Evolutionary conservation across 352 stramenopile genomes (phyloP).

Genomic region (Phytophthora litchii): DNA sequence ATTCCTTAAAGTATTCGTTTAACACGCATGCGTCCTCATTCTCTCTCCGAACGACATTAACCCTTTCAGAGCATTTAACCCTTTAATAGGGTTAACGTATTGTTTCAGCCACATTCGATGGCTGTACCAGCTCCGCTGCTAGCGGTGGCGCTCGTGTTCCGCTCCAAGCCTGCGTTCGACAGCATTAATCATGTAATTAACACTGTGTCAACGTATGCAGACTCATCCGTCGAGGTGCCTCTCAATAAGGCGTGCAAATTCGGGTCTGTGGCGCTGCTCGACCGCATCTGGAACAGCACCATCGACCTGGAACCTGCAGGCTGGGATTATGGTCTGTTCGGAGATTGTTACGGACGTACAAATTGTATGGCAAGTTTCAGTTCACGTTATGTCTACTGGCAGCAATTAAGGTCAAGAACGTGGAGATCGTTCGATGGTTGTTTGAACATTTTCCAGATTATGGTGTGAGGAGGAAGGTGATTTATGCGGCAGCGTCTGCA

Average conservation of each 20-base stretch:
- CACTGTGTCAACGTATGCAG: slow-evolving; percentile 3
- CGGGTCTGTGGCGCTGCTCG: slow-evolving; percentile 5
- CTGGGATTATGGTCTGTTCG: slow-evolving; percentile 14
- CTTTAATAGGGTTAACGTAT: no score
- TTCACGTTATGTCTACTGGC: slow-evolving; percentile 12
- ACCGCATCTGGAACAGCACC: slow-evolving; percentile 13
- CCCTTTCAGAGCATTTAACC: no score
- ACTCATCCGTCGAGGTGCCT: slow-evolving; percentile 16
- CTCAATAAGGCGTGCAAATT: background rate
- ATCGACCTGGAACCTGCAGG: slow-evolving; percentile 8
- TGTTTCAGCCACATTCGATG: no score
- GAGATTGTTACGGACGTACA: slow-evolving; percentile 5
- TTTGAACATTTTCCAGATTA: slow-evolving; percentile 17
- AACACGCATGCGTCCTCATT: no score
- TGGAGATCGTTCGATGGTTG: slow-evolving; percentile 18
- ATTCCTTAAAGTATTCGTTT: no score
- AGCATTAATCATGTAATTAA: slow-evolving; percentile 3
- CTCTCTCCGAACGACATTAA: no score
- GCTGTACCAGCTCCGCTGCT: slow-evolving; percentile 5
- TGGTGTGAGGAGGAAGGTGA: slow-evolving; percentile 10
- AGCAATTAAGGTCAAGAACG: slow-evolving; percentile 6
- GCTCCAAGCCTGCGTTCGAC: background rate
- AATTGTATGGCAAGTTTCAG: slow-evolving; percentile 11
- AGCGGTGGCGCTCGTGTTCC: slow-evolving; percentile 9
- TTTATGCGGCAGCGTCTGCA: slow-evolving; percentile 8